Evolutionary conservation across 352 stramenopile genomes (phyloP).

Genomic region (Pythium rishiriense): DNA sequence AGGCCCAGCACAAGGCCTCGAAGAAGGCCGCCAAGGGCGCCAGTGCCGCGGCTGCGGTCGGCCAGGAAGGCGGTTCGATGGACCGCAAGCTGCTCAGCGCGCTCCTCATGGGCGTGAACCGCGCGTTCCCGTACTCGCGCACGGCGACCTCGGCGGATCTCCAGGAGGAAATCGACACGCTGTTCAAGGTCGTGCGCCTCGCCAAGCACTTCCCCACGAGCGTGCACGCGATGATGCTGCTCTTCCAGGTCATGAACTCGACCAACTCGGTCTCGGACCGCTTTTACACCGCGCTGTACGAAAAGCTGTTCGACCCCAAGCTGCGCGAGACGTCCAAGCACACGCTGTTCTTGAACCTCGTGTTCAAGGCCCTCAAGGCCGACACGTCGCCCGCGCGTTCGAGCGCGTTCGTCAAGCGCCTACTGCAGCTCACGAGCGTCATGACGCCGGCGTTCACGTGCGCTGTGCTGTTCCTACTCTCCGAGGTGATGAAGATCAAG

Average conservation of each 20-base stretch:
- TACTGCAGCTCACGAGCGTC: conserved; percentile 81
- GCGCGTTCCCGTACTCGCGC: conserved; percentile 94
- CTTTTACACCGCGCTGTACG: conserved; percentile 98
- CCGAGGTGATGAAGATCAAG: conserved; percentile 91
- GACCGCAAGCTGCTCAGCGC: conserved; percentile 95
- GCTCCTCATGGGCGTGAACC: conserved; percentile 97
- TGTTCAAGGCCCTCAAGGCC: conserved; percentile 97
- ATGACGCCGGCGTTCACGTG: conserved; percentile 91
- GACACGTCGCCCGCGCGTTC: conserved; percentile 87
- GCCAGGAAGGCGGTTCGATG: conserved; percentile 52
- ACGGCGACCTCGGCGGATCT: conserved; percentile 68
- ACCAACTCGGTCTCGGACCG: conserved; percentile 91
- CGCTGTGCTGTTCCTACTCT: conserved; percentile 94
- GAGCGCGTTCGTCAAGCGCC: conserved; percentile 94
- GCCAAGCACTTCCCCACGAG: conserved; percentile 89
- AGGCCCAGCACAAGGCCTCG: conserved; percentile 44
- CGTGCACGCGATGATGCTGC: conserved; percentile 96
- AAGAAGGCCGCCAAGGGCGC: conserved; percentile 45
- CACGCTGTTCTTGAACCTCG: conserved; percentile 97
- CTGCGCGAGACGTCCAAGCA: conserved; percentile 92
- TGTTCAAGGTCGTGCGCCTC: conserved; percentile 82
- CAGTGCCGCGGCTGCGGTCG: conserved; percentile 13
- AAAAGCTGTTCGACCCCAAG: conserved; percentile 90
- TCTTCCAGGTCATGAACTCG: conserved; percentile 91
- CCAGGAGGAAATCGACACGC: conserved; percentile 69